phyloP scores from a whole-genome alignment of 805 yeast species.

The Hanseniaspora guilliermondii region DNA sequence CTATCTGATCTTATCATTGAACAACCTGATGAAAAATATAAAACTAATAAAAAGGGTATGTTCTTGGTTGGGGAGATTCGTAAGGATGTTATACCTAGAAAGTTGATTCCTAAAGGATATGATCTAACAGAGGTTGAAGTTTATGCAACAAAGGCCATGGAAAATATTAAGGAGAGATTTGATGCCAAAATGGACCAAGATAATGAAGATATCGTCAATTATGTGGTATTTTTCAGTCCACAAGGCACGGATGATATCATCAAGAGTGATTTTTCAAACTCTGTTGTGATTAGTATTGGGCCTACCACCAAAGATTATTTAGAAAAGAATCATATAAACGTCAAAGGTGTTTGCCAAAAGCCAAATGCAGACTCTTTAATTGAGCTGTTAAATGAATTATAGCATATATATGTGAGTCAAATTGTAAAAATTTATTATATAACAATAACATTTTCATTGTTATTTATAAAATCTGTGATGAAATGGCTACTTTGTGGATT shows the following conservation, averaged over 20 bases:
- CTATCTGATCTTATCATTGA: constrained; percentile 51
- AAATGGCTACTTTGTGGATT: neutral
- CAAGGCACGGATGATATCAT: constrained; percentile 68
- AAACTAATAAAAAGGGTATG: constrained; percentile 32
- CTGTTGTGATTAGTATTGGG: constrained; percentile 69
- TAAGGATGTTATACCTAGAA: constrained; percentile 66
- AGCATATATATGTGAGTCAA: too few species aligned
- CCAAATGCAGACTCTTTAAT: constrained; percentile 59
- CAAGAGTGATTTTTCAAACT: constrained; percentile 4
- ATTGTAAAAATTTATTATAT: neutral
- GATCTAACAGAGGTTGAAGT: constrained; percentile 43
- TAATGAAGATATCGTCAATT: constrained; percentile 39
- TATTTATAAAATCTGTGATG: constrained; percentile 6
- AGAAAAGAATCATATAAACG: constrained; percentile 37
- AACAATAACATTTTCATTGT: constrained; percentile 7
- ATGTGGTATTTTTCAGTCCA: constrained; percentile 73
- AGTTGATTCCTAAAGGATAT: constrained; percentile 30
- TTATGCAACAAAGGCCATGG: constrained; percentile 49
- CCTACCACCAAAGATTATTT: constrained; percentile 75
- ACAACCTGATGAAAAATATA: constrained; percentile 20
- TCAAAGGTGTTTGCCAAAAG: constrained; percentile 52
- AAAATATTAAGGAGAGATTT: constrained; percentile 35
- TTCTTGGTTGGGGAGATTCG: constrained; percentile 82
- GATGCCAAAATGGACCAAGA: constrained; percentile 12
- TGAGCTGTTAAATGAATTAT: constrained; percentile 22